Evolutionary conservation across 2,329 filamentous ascomycete genomes (phyloP), one percentile per base, ranked within the genome.

Genomic region (Aspergillus ochraceus): DNA sequence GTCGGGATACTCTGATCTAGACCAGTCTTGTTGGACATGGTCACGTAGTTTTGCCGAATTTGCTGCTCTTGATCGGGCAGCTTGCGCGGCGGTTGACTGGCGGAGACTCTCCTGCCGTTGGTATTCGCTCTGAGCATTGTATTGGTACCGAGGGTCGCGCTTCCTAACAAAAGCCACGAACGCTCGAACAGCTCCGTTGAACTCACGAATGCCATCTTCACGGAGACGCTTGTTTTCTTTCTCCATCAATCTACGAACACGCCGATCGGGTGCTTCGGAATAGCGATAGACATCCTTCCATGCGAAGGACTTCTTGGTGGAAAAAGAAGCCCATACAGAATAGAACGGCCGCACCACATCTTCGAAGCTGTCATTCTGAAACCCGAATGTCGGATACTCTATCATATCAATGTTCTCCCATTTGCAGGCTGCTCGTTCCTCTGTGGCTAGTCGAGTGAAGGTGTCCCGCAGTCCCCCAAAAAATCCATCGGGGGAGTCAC

Each of bases 101-200:
- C 92, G 87, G 53, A 97, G 79, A 2, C 85, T 81, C 71, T 90
- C 88, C 70, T 96, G 91, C 29, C 93, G 86, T 68, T 97, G 90
- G 11, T 86, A 88, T 68, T 96, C 90, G 19, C 87, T 90, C 70
- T 93, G 90, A 0, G 83, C 85, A 67, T 92, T 94, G 26, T 88
- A 84, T 6, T 90, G 83, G 71, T 92, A 96, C 49, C 95, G 87
- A 0, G 92, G 92, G 72, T 99, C 95, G 36, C 95, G 86, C 78
- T 97, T 98, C 65, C 91, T 88, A 17, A 94, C 90, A 76, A 98
- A 98, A 1, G 88, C 84, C 2, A 98, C 90, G 12, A 99, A 83
- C 6, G 92, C 90, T 58, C 91, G 82, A 30, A 99, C 92, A 3
- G 92, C 90, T 61, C 97, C 92, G 75, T 97, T 98, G 79, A 97